These are phyloP conservation scores for Fusarium papillatum DNA, from an alignment of 2,329 filamentous ascomycete genomes.

Conservation along the genomic window DNA sequence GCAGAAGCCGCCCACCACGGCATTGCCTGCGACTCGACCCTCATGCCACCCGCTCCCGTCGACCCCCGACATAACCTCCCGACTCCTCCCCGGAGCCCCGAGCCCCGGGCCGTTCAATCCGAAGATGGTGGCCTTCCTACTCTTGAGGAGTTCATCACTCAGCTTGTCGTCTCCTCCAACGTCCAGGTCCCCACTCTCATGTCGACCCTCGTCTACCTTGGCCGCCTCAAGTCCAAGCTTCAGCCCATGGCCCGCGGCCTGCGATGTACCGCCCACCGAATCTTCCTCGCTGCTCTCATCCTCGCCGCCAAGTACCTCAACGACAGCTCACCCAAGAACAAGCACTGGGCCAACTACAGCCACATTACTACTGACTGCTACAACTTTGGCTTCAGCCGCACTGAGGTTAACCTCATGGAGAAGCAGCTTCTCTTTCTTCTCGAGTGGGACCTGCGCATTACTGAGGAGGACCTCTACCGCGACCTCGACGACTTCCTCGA, in stretches of 20 bases:
- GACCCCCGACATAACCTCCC: constrained; percentile 54
- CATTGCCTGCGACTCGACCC: constrained; percentile 80
- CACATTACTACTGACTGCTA: constrained; percentile 74
- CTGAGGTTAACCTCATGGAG: constrained; percentile 99
- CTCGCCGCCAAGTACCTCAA: constrained; percentile 97
- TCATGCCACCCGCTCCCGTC: constrained; percentile 62
- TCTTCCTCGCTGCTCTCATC: constrained; percentile 92
- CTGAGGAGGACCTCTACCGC: constrained; percentile 85
- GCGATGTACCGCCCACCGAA: constrained; percentile 95
- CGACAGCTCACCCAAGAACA: constrained; percentile 99
- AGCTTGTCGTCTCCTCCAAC: constrained; percentile 91
- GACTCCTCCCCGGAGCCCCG: constrained; percentile 65
- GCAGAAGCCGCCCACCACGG: constrained; percentile 81
- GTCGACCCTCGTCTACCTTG: constrained; percentile 95
- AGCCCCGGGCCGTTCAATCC: constrained; percentile 60
- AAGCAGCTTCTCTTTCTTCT: constrained; percentile 96
- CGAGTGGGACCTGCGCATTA: constrained; percentile 93
- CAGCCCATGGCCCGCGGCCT: constrained; percentile 97
- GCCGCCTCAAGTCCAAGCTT: constrained; percentile 84
- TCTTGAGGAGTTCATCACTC: constrained; percentile 91
- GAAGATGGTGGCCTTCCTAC: constrained; percentile 76
- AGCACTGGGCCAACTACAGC: constrained; percentile 98
- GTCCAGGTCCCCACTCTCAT: constrained; percentile 98
- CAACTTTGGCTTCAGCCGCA: constrained; percentile 91
- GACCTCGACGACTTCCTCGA: constrained; percentile 91